Conservation (phyloP, 2,329 filamentous ascomycete species). For the Calonectria ilicicola region DNA sequence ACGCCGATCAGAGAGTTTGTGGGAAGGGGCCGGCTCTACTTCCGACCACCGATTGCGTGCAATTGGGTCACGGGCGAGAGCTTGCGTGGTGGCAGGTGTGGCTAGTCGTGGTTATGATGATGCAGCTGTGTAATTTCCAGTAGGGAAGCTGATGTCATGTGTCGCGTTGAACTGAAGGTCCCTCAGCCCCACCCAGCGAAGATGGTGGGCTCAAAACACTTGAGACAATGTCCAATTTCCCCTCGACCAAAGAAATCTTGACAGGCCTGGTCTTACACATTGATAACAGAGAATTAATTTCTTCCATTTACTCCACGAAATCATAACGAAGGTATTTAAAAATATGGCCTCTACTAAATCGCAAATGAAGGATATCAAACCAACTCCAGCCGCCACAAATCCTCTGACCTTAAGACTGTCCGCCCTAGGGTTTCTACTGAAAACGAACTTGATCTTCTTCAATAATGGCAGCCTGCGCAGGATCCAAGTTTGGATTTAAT, state of each 20-base stretch:
- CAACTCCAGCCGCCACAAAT: neutral
- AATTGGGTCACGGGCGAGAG: neutral
- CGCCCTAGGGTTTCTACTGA: conserved; percentile 15
- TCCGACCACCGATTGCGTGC: neutral
- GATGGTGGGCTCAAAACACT: conserved; percentile 2
- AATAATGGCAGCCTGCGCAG: conserved; percentile 33
- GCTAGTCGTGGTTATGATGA: neutral
- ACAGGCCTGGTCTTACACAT: neutral
- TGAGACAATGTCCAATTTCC: neutral
- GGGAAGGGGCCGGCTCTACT: neutral
- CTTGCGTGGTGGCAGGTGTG: neutral
- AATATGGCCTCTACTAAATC: neutral
- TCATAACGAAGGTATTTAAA: neutral
- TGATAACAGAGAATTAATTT: neutral
- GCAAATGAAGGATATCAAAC: neutral
- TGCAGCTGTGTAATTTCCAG: conserved; percentile 8
- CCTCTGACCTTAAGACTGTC: neutral
- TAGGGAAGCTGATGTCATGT: conserved; percentile 36
- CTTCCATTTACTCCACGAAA: neutral
- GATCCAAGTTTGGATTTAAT: conserved; percentile 26
- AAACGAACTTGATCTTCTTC: conserved; percentile 47
- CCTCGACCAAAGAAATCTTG: neutral
- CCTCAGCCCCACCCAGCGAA: conserved; percentile 10
- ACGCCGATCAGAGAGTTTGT: neutral
- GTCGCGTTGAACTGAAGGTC: neutral